Conservation (phyloP, 352 stramenopile species). For the Globisporangium carolinianum region DNA sequence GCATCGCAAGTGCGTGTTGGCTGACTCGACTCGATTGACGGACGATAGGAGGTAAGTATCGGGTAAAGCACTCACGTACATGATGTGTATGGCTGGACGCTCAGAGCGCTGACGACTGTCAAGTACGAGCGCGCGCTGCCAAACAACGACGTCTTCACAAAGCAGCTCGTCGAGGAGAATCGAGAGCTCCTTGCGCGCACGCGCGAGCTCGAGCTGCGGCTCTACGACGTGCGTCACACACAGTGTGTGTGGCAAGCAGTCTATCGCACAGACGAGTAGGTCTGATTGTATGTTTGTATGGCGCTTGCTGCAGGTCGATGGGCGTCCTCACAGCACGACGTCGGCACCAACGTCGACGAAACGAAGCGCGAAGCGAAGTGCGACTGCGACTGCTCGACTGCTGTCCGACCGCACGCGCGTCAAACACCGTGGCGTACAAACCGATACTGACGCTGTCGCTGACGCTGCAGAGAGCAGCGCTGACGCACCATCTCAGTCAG, state of each 20-base stretch:
- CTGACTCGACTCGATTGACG: neutral
- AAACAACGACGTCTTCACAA: constrained; percentile 62
- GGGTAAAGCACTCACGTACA: too few relatives aligned
- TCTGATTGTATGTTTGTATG: neutral
- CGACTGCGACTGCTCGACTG: too few relatives aligned
- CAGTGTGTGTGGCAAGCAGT: too few relatives aligned
- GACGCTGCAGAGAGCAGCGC: neutral
- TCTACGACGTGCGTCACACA: constrained; percentile 26
- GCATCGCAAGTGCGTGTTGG: constrained; percentile 24
- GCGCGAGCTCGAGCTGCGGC: constrained; percentile 28
- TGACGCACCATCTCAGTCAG: neutral
- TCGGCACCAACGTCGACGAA: neutral
- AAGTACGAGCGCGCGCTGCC: constrained; percentile 48
- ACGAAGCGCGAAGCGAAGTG: neutral
- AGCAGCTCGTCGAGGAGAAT: constrained; percentile 61
- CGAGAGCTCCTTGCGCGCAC: constrained; percentile 26
- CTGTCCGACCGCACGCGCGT: neutral
- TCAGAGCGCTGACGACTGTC: constrained; percentile 36
- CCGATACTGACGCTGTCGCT: neutral
- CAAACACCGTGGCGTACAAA: constrained; percentile 7
- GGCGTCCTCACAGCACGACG: neutral
- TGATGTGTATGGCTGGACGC: neutral
- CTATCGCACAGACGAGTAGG: too few relatives aligned
- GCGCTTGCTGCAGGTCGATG: neutral
- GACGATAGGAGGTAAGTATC: neutral